Evolutionary conservation across 768 basidiomycete genomes (phyloP).

Genomic region (Lentinula sp.): DNA sequence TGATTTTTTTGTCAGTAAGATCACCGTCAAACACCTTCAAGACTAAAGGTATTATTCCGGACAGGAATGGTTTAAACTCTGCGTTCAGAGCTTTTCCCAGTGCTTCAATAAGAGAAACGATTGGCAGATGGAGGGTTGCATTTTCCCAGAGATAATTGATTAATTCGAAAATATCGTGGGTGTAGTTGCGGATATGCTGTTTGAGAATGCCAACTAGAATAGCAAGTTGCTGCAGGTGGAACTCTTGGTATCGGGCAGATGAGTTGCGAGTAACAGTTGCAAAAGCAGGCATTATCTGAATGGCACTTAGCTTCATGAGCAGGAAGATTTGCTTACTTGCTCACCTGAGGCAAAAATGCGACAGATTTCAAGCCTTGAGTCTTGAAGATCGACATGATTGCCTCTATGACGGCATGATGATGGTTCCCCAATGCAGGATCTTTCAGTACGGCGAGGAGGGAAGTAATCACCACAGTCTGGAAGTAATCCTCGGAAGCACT

Average conservation of each 20-base stretch:
- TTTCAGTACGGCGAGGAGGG: slow-evolving; percentile 80
- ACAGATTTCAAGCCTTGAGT: slow-evolving; percentile 97
- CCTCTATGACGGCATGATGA: slow-evolving; percentile 93
- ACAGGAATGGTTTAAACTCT: slow-evolving; percentile 95
- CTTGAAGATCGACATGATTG: slow-evolving; percentile 98
- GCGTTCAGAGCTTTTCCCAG: slow-evolving; percentile 91
- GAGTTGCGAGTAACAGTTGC: slow-evolving; percentile 80
- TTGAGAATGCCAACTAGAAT: slow-evolving; percentile 96
- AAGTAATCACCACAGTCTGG: slow-evolving; percentile 90
- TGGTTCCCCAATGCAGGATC: slow-evolving; percentile 83
- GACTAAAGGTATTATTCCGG: slow-evolving; percentile 82
- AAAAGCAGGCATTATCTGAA: slow-evolving; percentile 91
- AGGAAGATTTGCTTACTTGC: slow-evolving; percentile 2
- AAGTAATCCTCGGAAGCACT: slow-evolving; percentile 91
- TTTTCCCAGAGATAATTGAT: slow-evolving; percentile 92
- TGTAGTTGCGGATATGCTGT: slow-evolving; percentile 92
- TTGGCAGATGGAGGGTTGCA: slow-evolving; percentile 75
- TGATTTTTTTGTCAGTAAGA: slow-evolving; percentile 67
- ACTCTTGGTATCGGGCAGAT: slow-evolving; percentile 80
- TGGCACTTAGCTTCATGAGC: slow-evolving; percentile 8
- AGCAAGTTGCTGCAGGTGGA: slow-evolving; percentile 91
- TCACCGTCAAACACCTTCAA: slow-evolving; percentile 92
- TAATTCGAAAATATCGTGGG: slow-evolving; percentile 76
- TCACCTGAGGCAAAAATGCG: slow-evolving; percentile 87
- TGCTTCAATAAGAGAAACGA: slow-evolving; percentile 89